phyloP scores from a whole-genome alignment of 495 filamentous ascomycete species.

The Xanthoparmelia taractica region DNA sequence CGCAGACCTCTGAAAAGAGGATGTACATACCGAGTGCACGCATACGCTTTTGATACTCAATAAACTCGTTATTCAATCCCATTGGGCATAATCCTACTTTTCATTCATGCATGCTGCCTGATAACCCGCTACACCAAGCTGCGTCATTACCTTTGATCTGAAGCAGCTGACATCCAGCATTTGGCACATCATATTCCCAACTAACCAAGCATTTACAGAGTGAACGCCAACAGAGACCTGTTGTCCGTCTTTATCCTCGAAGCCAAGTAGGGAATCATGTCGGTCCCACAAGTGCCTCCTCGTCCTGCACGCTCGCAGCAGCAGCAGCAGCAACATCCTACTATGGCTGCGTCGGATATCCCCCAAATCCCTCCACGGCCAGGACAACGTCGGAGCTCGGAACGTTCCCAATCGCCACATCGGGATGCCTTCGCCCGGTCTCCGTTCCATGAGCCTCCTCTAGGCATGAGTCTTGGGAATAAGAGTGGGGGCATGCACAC shows the following conservation, averaged over 20 bases:
- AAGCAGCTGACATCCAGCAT: slow-evolving; percentile 9
- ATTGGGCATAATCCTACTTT: neutral
- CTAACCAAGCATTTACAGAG: slow-evolving; percentile 12
- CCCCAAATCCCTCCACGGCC: slow-evolving; percentile 66
- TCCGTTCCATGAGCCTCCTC: slow-evolving; percentile 65
- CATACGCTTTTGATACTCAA: slow-evolving; percentile 4
- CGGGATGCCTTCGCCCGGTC: slow-evolving; percentile 75
- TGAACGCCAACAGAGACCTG: neutral
- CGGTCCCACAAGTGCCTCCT: slow-evolving; percentile 44
- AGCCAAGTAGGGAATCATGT: slow-evolving; percentile 30
- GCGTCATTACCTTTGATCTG: slow-evolving; percentile 4
- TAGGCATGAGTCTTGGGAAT: slow-evolving; percentile 39
- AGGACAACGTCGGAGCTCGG: slow-evolving; percentile 45
- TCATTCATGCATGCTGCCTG: neutral
- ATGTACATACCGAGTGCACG: slow-evolving; percentile 12
- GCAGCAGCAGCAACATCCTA: slow-evolving; percentile 27
- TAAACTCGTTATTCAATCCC: slow-evolving; percentile 5
- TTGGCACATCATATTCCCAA: slow-evolving; percentile 5
- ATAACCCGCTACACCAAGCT: neutral
- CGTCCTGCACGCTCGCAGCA: slow-evolving; percentile 46
- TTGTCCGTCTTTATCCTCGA: neutral
- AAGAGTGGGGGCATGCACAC: slow-evolving; percentile 29
- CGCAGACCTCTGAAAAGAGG: neutral
- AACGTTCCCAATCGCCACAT: slow-evolving; percentile 72
- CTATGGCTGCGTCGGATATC: slow-evolving; percentile 31